Evolutionary conservation across 768 basidiomycete species (phyloP), one percentile per base, ranked within the genome.

Genomic region (Suillus subluteus): DNA sequence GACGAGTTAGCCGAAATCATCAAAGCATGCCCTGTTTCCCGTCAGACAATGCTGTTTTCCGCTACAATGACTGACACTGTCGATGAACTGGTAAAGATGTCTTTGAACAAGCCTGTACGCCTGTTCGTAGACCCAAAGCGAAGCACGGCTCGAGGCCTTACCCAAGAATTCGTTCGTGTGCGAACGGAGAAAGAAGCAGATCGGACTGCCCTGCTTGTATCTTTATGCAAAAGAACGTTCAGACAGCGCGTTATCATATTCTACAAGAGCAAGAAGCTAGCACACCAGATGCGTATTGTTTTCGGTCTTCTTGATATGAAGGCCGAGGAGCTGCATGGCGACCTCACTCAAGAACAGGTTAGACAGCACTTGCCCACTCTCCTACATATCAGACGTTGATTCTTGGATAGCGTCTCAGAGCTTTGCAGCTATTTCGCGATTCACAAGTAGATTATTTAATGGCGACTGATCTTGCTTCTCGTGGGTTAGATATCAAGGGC

Each of bases 21-120:
- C 79, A 91, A 90, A 72, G 87, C 92, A 21, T 98, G 96, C 75
- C 96, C 96, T 2, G 78, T 79, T 26, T 91, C 91, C 32, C 87
- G 98, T 44, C 98, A 99, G 76, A 99, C 98, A 4, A 97, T 99
- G 95, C 84, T 99, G 44, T 99, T 99, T 79, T 98, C 96, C 1
- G 98, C 98, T 3, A 99, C 98, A 1, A 99, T 99, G 92, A 98
- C 96, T 5, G 98, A 99, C 77, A 91, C 92, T 1, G 92, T 99
- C 11, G 94, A 98, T 72, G 91, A 96, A 73, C 86, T 99, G 58
- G 92, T 99, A 65, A 90, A 89, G 73, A 91, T 99, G 85, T 94
- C 94, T 15, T 80, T 99, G 59, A 91, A 95, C 76, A 95, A 91
- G 75, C 98, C 98, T 6, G 94, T 96, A 11, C 87, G 96, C 54